These are phyloP conservation scores for Tritrichomonas musculus DNA, from an alignment of 208 protist species.

Conservation along the genomic window DNA sequence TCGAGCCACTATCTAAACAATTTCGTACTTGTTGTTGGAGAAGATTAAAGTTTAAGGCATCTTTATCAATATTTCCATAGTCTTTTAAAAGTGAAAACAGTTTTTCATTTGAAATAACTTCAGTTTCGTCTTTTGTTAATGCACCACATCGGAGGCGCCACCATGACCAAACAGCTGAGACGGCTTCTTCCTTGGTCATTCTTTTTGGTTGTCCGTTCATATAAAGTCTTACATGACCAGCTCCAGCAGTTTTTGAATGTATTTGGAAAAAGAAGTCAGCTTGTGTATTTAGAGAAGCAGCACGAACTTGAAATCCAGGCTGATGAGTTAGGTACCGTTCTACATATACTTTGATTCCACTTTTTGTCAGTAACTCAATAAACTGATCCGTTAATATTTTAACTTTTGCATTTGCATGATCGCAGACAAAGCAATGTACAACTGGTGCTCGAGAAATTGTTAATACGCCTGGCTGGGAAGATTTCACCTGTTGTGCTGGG, in stretches of 20 bases:
- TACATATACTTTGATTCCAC: not conserved
- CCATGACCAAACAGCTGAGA: not conserved
- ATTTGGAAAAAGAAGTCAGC: conserved; percentile 26
- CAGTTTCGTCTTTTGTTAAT: not conserved
- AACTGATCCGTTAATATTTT: not conserved
- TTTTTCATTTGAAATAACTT: not conserved
- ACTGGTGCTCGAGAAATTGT: not conserved
- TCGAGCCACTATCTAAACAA: not conserved
- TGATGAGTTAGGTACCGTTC: not conserved
- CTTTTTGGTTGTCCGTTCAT: not conserved
- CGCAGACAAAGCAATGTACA: not conserved
- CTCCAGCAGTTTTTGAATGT: not conserved
- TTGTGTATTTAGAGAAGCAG: not conserved
- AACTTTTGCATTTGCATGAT: not conserved
- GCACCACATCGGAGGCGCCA: not conserved
- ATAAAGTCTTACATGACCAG: not conserved
- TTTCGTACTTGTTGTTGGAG: not conserved
- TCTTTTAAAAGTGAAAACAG: not conserved
- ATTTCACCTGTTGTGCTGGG: too few species aligned
- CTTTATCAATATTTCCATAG: not conserved
- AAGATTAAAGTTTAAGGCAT: not conserved
- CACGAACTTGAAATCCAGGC: not conserved
- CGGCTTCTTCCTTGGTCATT: not conserved
- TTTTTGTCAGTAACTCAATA: not conserved
- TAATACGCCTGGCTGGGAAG: too few species aligned